These are phyloP conservation scores for Carex parvula DNA, from an alignment of 176 grass and related monocot genomes.

Conservation along the genomic window DNA sequence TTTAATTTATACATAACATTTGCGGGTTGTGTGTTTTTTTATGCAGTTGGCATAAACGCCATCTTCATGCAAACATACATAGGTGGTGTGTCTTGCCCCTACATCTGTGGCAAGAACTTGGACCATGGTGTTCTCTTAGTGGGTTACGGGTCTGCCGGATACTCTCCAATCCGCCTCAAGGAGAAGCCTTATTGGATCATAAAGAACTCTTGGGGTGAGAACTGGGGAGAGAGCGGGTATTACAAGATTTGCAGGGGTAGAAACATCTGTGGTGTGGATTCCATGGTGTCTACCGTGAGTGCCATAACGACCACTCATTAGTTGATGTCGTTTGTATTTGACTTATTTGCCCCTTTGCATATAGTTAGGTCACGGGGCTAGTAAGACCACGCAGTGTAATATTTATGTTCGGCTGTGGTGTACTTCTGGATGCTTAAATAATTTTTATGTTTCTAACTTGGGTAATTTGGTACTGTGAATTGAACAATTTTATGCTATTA, in stretches of 20 bases:
- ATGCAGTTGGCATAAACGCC: conserved; percentile 78
- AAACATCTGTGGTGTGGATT: conserved; percentile 59
- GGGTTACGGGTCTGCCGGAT: conserved; percentile 66
- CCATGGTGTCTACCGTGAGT: conserved; percentile 68
- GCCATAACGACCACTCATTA: conserved; percentile 45
- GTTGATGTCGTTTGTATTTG: conserved; percentile 9
- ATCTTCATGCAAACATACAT: conserved; percentile 91
- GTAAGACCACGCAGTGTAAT: conserved; percentile 22
- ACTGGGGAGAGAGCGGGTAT: conserved; percentile 74
- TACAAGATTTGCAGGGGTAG: conserved; percentile 78
- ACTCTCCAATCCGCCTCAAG: conserved; percentile 68
- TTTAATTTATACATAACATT: background rate
- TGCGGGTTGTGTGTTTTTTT: conserved; percentile 1
- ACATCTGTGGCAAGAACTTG: conserved; percentile 68
- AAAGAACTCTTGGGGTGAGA: conserved; percentile 90
- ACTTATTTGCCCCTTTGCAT: conserved; percentile 23
- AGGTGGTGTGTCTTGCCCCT: conserved; percentile 79
- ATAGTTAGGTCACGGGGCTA: conserved; percentile 1
- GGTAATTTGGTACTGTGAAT: background rate
- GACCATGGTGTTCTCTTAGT: conserved; percentile 86
- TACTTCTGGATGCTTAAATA: background rate
- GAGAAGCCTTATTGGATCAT: conserved; percentile 94
- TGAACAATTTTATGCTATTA: background rate
- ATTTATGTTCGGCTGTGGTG: background rate
- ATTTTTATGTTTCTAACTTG: conserved; percentile 20